Evolutionary conservation across 768 basidiomycete species (phyloP).

Genomic region (Mycena maculata): DNA sequence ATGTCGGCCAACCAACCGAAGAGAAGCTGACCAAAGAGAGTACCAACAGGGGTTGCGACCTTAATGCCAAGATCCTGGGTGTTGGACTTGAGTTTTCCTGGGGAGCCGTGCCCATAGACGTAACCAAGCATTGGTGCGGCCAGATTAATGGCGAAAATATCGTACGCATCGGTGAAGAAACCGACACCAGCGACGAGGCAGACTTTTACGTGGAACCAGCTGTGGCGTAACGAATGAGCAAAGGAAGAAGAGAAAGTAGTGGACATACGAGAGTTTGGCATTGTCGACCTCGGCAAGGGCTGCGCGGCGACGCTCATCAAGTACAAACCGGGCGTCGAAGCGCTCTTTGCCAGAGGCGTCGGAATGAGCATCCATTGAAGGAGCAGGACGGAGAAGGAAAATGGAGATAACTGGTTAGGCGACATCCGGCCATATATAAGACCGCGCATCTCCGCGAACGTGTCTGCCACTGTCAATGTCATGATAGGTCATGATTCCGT

Average conservation of each 20-base stretch:
- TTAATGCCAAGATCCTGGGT: slow-evolving; percentile 80
- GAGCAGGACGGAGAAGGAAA: too few species aligned
- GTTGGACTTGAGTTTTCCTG: slow-evolving; percentile 58
- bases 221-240: slow-evolving; percentile 42
- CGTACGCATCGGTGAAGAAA: slow-evolving; percentile 93
- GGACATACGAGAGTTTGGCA: slow-evolving; percentile 80
- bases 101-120: slow-evolving; percentile 66
- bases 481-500: too few species aligned
- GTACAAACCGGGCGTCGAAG: slow-evolving; percentile 52
- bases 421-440: too few species aligned
- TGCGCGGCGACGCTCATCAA: slow-evolving; percentile 80
- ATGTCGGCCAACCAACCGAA: slow-evolving; percentile 87
- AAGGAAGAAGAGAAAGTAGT: slow-evolving; percentile 5
- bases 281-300: slow-evolving; percentile 91
- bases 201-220: slow-evolving; percentile 91
- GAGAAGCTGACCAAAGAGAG: slow-evolving; percentile 77
- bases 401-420: too few species aligned
- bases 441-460: too few species aligned
- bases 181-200: slow-evolving; percentile 81
- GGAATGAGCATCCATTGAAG: slow-evolving; percentile 51
- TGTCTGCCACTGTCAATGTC: too few species aligned
- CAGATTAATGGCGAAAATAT: slow-evolving; percentile 92
- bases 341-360: slow-evolving; percentile 45
- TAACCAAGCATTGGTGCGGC: slow-evolving; percentile 86
- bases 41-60: slow-evolving; percentile 82